These are phyloP conservation scores for Extremus antarcticus DNA, from an alignment of 495 filamentous ascomycete species.

Conservation along the genomic window DNA sequence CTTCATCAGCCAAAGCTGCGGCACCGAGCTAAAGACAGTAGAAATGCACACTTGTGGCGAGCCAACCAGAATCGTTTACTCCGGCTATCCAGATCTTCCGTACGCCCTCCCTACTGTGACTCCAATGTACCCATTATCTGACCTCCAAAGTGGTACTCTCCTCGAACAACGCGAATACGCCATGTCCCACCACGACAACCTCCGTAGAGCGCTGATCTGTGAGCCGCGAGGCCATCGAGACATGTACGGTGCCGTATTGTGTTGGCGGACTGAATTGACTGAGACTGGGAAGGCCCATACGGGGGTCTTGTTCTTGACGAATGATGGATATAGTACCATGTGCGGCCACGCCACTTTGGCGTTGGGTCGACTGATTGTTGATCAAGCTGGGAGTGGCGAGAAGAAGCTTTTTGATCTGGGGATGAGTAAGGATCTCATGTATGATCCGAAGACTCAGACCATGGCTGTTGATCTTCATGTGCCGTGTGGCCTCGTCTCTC, in stretches of 20 bases:
- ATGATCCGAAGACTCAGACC: not conserved
- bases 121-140: not conserved
- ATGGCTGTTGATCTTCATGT: conserved; percentile 7
- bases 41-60: conserved; percentile 22
- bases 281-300: conserved; percentile 13
- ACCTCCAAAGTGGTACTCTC: conserved; percentile 8
- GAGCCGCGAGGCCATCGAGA: conserved; percentile 18
- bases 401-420: conserved; percentile 2
- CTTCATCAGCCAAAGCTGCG: not conserved
- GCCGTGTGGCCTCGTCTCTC: conserved; percentile 11
- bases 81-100: conserved; percentile 16
- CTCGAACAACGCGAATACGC: conserved; percentile 14
- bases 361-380: conserved; percentile 14
- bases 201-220: conserved; percentile 11
- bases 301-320: conserved; percentile 16
- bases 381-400: not conserved
- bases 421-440: not conserved
- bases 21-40: conserved; percentile 5
- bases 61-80: conserved; percentile 15
- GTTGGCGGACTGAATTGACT: conserved; percentile 9
- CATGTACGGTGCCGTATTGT: conserved; percentile 21
- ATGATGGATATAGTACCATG: conserved; percentile 19
- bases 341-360: conserved; percentile 21
- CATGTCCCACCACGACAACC: conserved; percentile 11
- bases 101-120: not conserved